Conservation (phyloP, 352 stramenopile species). For the Phytopythium chamaehyphon region DNA sequence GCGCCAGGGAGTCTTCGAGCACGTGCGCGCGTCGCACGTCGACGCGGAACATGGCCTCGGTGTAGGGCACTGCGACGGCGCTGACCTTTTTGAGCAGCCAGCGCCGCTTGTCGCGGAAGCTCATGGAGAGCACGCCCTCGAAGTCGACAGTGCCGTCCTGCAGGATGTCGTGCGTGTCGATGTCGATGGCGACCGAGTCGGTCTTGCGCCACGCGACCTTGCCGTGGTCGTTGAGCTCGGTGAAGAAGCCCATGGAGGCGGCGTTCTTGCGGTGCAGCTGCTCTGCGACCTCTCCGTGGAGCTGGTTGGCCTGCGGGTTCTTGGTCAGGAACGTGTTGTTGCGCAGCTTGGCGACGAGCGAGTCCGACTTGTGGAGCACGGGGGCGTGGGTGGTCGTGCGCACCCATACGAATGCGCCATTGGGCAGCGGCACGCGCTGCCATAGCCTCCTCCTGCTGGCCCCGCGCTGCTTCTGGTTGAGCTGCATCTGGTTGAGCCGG, state of each 20-base stretch:
- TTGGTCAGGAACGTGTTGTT: constrained; percentile 59
- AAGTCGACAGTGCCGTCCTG: constrained; percentile 37
- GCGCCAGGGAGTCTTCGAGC: constrained; percentile 61
- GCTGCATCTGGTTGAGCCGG: constrained; percentile 60
- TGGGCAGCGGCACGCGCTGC: constrained; percentile 55
- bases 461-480: constrained; percentile 61
- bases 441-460: constrained; percentile 47
- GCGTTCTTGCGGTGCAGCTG: constrained; percentile 78
- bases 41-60: constrained; percentile 55
- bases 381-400: constrained; percentile 31
- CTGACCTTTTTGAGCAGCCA: constrained; percentile 76
- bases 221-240: constrained; percentile 43
- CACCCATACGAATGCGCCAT: constrained; percentile 62
- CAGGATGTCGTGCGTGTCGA: constrained; percentile 30
- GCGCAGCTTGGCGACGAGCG: constrained; percentile 46
- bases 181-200: constrained; percentile 37
- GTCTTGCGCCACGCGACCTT: constrained; percentile 46
- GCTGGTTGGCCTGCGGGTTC: constrained; percentile 35
- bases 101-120: constrained; percentile 66
- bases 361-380: constrained; percentile 28
- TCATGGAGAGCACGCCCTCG: constrained; percentile 65
- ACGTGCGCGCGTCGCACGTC: constrained; percentile 48
- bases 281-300: constrained; percentile 46
- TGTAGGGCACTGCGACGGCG: constrained; percentile 51
- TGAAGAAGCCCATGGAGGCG: constrained; percentile 65